Percentiles rank a stretch among this genome's conserved stretches.
Conservation (phyloP, 2,329 filamentous ascomycete species). For the Xylaria sp. region DNA sequence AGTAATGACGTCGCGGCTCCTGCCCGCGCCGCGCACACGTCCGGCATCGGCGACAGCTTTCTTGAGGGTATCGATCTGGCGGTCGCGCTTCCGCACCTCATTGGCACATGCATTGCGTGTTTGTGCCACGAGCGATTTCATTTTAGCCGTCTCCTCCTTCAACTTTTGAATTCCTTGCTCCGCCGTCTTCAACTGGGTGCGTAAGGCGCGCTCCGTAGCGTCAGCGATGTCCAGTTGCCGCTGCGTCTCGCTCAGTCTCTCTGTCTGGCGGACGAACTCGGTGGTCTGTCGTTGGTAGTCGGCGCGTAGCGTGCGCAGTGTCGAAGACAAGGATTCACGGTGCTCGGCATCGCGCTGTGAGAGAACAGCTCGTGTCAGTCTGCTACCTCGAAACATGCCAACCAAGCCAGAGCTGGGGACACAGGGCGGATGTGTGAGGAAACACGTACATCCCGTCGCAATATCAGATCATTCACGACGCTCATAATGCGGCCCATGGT, state of each 20-base stretch:
- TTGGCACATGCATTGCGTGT: slow-evolving; percentile 86
- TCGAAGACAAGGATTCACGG: slow-evolving; percentile 79
- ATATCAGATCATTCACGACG: slow-evolving; percentile 89
- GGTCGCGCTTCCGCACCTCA: slow-evolving; percentile 87
- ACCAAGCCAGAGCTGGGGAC: neutral
- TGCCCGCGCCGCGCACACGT: slow-evolving; percentile 63
- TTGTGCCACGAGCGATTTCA: slow-evolving; percentile 81
- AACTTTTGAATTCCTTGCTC: slow-evolving; percentile 77
- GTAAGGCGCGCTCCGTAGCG: slow-evolving; percentile 72
- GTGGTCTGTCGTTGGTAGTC: slow-evolving; percentile 76
- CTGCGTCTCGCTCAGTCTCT: slow-evolving; percentile 60
- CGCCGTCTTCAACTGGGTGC: slow-evolving; percentile 72
- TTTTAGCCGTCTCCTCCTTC: slow-evolving; percentile 80
- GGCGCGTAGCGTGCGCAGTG: slow-evolving; percentile 75
- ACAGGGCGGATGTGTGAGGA: neutral
- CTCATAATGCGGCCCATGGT: slow-evolving; percentile 90
- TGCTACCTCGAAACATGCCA: neutral
- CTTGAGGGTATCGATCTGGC: slow-evolving; percentile 88
- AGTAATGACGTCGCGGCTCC: slow-evolving; percentile 59
- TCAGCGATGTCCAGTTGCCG: slow-evolving; percentile 64
- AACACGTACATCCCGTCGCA: slow-evolving; percentile 80
- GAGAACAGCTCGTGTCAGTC: neutral
- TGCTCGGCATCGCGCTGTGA: slow-evolving; percentile 84
- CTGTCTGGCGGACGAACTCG: slow-evolving; percentile 65
- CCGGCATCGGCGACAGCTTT: slow-evolving; percentile 78